These are phyloP conservation scores for Globisporangium camurandrum DNA, from an alignment of 352 stramenopile species.

Conservation along the genomic window DNA sequence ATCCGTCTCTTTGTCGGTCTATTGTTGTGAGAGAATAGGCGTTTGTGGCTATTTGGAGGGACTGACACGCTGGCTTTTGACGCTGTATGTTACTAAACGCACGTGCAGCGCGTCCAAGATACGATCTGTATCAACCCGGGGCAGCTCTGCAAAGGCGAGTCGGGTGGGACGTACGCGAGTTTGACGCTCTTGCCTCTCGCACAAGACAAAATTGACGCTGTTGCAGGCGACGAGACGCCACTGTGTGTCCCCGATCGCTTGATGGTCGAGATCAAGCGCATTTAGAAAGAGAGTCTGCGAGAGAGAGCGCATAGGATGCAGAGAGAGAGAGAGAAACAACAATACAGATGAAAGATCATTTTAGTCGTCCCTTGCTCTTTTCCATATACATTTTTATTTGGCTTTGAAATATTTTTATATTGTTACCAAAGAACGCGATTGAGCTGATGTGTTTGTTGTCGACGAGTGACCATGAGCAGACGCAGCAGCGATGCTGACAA, in stretches of 20 bases:
- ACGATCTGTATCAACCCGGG: constrained; percentile 95
- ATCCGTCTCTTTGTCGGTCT: constrained; percentile 5
- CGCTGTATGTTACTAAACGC: neutral
- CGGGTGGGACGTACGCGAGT: constrained; percentile 90
- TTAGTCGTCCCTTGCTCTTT: no score
- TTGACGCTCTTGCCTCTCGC: constrained; percentile 89
- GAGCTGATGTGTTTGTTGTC: no score
- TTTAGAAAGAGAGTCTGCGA: constrained; percentile 31
- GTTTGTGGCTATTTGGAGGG: no score
- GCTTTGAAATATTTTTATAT: no score
- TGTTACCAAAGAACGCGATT: no score
- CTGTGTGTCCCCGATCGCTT: constrained; percentile 85
- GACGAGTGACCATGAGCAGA: constrained; percentile 14
- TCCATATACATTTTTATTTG: no score
- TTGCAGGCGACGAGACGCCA: constrained; percentile 31
- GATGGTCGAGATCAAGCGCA: constrained; percentile 89
- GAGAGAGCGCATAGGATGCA: neutral
- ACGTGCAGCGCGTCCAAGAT: constrained; percentile 82
- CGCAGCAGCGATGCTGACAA: constrained; percentile 8
- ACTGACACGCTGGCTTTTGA: no score
- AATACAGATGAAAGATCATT: no score
- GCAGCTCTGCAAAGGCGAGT: constrained; percentile 89
- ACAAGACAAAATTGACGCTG: constrained; percentile 60
- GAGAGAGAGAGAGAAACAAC: neutral
- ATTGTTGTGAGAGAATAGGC: neutral